Conservation (phyloP, 208 protist genomes). For the Acanthamoeba healyi region DNA sequence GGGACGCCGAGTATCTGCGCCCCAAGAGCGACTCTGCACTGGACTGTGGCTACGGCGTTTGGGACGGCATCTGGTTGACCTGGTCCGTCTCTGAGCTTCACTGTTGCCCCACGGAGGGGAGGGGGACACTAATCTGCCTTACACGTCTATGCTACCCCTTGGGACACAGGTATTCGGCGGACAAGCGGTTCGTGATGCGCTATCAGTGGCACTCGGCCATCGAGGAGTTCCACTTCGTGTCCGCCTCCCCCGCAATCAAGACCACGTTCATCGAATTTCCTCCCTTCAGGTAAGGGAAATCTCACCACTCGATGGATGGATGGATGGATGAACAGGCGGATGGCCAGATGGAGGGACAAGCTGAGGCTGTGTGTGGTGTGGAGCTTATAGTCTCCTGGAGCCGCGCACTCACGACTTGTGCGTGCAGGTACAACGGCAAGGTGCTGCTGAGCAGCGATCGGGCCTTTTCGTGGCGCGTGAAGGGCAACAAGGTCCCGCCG, state of each 20-base stretch:
- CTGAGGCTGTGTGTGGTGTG: too few species aligned
- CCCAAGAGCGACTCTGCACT: not conserved
- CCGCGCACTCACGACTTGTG: too few species aligned
- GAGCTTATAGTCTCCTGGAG: too few species aligned
- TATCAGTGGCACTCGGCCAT: slow-evolving; percentile 52
- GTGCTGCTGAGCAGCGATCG: slow-evolving; percentile 34
- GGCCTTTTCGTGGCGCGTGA: slow-evolving; percentile 21
- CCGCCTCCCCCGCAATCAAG: slow-evolving; percentile 17
- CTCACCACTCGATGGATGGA: too few species aligned
- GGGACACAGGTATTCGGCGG: slow-evolving; percentile 37
- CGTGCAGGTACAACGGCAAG: slow-evolving; percentile 44
- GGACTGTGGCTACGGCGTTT: slow-evolving; percentile 29
- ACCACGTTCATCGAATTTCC: slow-evolving; percentile 40
- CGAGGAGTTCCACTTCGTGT: slow-evolving; percentile 45
- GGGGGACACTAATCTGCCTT: too few species aligned
- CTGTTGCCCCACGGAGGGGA: too few species aligned
- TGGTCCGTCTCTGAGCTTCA: not conserved
- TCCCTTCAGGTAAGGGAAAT: slow-evolving; percentile 8
- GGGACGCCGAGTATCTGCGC: slow-evolving; percentile 42
- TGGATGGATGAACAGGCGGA: not conserved
- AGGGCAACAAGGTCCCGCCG: slow-evolving; percentile 30
- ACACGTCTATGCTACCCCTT: too few species aligned
- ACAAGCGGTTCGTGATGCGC: slow-evolving; percentile 33
- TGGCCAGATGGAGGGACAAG: not conserved
- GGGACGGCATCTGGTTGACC: slow-evolving; percentile 32